A percentile compares a stretch with the other conserved stretches of the same genome.
phyloP scores from a whole-genome alignment of 805 yeast genomes.

The Debaryomyces tyrocola region DNA sequence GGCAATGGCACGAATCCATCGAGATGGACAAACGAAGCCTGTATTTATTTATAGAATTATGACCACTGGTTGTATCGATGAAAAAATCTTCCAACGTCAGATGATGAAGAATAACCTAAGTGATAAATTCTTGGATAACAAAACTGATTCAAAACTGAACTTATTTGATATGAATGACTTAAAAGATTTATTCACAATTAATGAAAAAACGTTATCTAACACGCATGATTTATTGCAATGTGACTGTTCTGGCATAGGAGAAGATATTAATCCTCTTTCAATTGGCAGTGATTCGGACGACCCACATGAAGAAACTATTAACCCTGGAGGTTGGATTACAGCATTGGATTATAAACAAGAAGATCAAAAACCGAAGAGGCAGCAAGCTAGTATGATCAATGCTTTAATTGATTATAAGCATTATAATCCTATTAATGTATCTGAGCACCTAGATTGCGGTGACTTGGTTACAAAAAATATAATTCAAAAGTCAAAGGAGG shows the following conservation, averaged over 20 bases:
- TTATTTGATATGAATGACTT: conserved; percentile 70
- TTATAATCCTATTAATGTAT: conserved; percentile 45
- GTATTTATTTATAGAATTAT: conserved; percentile 80
- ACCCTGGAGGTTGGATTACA: conserved; percentile 47
- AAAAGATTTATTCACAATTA: conserved; percentile 69
- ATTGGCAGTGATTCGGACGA: conserved; percentile 18
- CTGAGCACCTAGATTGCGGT: conserved; percentile 13
- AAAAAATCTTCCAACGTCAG: conserved; percentile 90
- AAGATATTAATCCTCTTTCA: conserved; percentile 13
- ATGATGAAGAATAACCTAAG: conserved; percentile 79
- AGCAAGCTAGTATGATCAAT: conserved; percentile 47
- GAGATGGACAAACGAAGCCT: conserved; percentile 86
- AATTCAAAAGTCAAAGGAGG: conserved; percentile 11
- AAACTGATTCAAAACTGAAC: conserved; percentile 50
- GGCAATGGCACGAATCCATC: conserved; percentile 92
- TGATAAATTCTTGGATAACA: conserved; percentile 57
- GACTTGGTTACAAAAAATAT: conserved; percentile 35
- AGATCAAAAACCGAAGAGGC: conserved; percentile 15
- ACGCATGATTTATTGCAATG: conserved; percentile 80
- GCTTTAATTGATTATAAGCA: conserved; percentile 67
- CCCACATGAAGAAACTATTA: conserved; percentile 5
- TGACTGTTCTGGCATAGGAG: conserved; percentile 57
- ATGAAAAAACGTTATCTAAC: conserved; percentile 50
- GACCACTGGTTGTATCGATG: conserved; percentile 90
- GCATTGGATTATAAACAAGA: conserved; percentile 48